Base-by-base conservation (phyloP, 2,329 filamentous ascomycete genomes). In the Xenoacremonium recifei region DNA sequence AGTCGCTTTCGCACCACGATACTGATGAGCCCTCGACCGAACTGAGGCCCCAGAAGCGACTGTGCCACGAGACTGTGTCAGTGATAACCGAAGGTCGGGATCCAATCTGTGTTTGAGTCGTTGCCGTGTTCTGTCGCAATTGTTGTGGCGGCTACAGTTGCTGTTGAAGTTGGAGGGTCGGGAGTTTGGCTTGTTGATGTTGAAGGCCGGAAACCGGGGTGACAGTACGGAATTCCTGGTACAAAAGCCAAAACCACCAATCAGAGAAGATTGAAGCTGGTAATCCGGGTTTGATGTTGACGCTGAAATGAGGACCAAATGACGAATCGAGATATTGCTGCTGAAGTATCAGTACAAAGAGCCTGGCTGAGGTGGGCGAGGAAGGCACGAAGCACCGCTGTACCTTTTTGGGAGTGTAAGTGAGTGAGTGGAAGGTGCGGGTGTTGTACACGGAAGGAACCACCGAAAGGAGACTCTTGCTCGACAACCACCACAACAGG, bases 381-480 rank as follows among this genome's bases (percentile, higher is more conserved):
- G 23, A 13, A 7, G 23, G 23, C 9, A 27, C 23, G 23, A 9
- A 13, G 9, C 9, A 7, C 23, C 7, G 23, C 9, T 27, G 23
- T 27, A 13, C 23, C 23, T 9, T 7, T 32, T 39, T 42, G 37
- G 35, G 44, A 42, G 35, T 53, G 42, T 39, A 44, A 43, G 40
- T 50, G 39, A 37, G 27, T 16, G 37, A 29, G 31, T 42, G 45
- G 52, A 57, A 43, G 52, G n/a, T n/a, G n/a, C n/a, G n/a, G n/a
- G 20, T 5, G 32, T 34, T 19, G 32, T 18, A 34, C 32, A 19
- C 9, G 32, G 32, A 34, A 34, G 17, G 32, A 34, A 20, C 16
- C 32, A 9, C 32, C 32, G 17, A 19, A 20, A 20, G 7, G 9
- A 6, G 32, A n/a, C 7, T 31, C 29, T 15, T 31, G 15, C 17